Evolutionary conservation across 2,329 filamentous ascomycete species (phyloP).

Genomic region (Trichoderma sp.): DNA sequence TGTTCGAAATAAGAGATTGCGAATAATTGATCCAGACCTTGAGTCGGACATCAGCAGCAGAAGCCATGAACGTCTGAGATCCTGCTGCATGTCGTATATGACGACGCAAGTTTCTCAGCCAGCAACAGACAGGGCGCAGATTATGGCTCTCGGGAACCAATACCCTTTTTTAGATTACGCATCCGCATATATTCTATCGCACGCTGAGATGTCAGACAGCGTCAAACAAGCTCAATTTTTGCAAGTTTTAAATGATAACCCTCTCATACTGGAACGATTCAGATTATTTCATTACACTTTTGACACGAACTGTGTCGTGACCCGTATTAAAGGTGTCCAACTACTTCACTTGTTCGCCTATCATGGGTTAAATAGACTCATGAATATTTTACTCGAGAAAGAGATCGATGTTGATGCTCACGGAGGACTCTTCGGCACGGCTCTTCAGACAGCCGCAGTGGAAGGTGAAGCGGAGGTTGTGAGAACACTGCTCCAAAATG

Average conservation of each 20-base stretch:
- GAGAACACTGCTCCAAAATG: no score
- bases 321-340: not conserved
- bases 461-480: no score
- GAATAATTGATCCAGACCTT: not conserved
- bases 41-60: no score
- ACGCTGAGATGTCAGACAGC: not conserved
- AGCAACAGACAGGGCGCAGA: not conserved
- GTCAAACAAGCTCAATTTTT: not conserved
- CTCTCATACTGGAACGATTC: not conserved
- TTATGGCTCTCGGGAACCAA: not conserved
- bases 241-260: not conserved
- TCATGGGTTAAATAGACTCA: not conserved
- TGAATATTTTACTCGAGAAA: not conserved
- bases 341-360: not conserved
- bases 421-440: no score
- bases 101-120: not conserved
- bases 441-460: no score
- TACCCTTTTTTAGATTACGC: not conserved
- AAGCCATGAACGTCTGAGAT: not conserved
- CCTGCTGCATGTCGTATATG: not conserved
- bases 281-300: not conserved
- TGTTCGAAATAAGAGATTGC: not conserved
- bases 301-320: no score
- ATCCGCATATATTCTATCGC: not conserved
- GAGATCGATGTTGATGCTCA: no score